Percentiles rank a stretch among this genome's conserved stretches.
These are phyloP conservation scores for Blastocrithidia nonstop DNA, from an alignment of 208 protist species.

Conservation along the genomic window DNA sequence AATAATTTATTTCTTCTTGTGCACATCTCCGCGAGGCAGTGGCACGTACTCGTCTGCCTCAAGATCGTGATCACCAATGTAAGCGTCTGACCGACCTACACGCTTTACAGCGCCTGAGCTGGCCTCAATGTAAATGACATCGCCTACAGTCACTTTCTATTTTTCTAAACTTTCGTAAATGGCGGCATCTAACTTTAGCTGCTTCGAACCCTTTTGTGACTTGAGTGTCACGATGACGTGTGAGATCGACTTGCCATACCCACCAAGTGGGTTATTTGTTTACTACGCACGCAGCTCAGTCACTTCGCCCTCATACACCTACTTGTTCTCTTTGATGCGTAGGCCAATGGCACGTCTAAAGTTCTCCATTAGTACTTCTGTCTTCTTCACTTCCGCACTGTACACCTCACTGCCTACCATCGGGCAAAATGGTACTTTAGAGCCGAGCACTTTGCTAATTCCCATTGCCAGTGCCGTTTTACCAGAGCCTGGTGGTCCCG, in stretches of 20 bases:
- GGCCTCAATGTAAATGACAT: conserved; percentile 99
- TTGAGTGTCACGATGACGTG: conserved; percentile 97
- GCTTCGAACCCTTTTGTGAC: conserved; percentile 96
- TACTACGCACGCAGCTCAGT: conserved; percentile 98
- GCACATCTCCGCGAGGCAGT: conserved; percentile 99
- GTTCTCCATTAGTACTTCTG: conserved; percentile 99
- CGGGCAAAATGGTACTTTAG: conserved; percentile 99
- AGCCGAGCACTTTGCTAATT: conserved; percentile 97
- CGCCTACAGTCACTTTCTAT: conserved; percentile 96
- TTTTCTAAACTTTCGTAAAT: conserved; percentile 99
- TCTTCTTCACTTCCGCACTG: conserved; percentile 99
- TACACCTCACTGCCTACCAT: conserved; percentile 99
- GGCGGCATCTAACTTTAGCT: conserved; percentile 97
- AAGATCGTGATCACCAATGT: conserved; percentile 93
- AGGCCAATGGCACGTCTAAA: conserved; percentile 99
- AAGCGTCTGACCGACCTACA: conserved; percentile 92
- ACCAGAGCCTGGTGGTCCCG: conserved; percentile 97
- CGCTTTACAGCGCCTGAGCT: conserved; percentile 95
- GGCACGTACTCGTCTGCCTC: conserved; percentile 99
- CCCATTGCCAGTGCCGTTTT: conserved; percentile 96
- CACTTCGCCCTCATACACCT: conserved; percentile 99
- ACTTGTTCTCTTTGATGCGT: conserved; percentile 99
- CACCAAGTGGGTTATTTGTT: conserved; percentile 95
- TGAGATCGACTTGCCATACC: conserved; percentile 96
- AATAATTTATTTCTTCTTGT: conserved; percentile 99